phyloP scores from a whole-genome alignment of 129 eudicot species.

The Apium graveolens region DNA sequence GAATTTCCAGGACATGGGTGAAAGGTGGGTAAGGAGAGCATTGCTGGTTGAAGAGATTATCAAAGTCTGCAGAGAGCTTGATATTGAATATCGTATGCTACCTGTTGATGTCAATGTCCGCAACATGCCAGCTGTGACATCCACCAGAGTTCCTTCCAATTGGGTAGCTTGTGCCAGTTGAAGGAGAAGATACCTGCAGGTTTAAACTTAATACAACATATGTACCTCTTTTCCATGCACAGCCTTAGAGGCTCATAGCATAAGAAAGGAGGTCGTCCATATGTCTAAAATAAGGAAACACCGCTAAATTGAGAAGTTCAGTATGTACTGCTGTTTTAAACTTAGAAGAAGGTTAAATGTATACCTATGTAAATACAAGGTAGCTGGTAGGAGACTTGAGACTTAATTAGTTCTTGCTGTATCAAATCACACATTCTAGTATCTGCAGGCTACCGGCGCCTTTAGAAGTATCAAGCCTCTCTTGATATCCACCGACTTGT shows the following conservation, averaged over 20 bases:
- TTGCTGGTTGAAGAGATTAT: constrained; percentile 44
- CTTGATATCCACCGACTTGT: too few relatives aligned
- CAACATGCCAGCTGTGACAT: constrained; percentile 18
- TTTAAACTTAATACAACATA: not conserved
- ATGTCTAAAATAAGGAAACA: not conserved
- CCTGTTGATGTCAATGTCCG: constrained; percentile 42
- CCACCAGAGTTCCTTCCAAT: constrained; percentile 31
- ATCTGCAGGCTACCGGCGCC: too few relatives aligned
- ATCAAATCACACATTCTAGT: not conserved
- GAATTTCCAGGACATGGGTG: constrained; percentile 60
- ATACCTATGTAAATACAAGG: not conserved
- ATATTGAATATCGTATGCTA: constrained; percentile 46
- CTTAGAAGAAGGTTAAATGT: not conserved
- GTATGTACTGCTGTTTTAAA: not conserved
- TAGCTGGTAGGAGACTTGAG: not conserved
- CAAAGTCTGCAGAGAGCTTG: constrained; percentile 37
- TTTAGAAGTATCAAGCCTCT: too few relatives aligned
- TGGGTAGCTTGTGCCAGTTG: constrained; percentile 32
- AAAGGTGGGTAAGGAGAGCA: constrained; percentile 47
- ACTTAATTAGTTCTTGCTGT: not conserved
- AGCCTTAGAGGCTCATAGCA: not conserved
- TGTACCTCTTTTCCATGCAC: not conserved
- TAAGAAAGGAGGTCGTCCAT: not conserved
- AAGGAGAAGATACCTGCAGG: not conserved
- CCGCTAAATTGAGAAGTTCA: not conserved